Base-by-base conservation (phyloP, 2,329 filamentous ascomycete genomes). In the Penicillium sp. region DNA sequence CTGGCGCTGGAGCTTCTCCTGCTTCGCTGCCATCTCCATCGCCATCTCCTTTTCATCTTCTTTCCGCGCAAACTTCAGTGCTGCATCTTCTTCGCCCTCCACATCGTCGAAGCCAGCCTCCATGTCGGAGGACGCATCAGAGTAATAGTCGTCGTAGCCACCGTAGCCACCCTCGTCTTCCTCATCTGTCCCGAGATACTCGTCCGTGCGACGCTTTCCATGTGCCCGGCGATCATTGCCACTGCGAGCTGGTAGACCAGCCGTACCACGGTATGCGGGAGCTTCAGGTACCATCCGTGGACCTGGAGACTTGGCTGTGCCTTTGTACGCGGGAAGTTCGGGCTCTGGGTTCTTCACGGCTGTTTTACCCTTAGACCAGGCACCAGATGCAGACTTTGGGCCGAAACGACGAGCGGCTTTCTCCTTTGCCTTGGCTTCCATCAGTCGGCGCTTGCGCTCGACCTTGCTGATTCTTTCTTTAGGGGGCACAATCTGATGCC, bases 391-490 rank as follows among this genome's bases (percentile, higher is more conserved):
- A 13, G 58, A 40, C 33, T 64, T 68, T 47, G 65, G 69, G 18
- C 56, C 63, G 15, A 54, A 53, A 28, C 64, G 53, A 28, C 64
- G 67, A n/a, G 59, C 54, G 33, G 67, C 66, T 42, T 72, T 68
- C 39, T 69, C 65, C 59, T 74, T 71, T 13, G 64, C 62, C 60
- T 75, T 71, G 44, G 72, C 62, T 55, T 72, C 71, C 52, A 61
- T 57, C 15, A 62, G 63, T 37, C 68, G 65, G 66, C 65, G 77
- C 70, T 70, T 75, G 63, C 78, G 74, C 60, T 83, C 78, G 52
- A 76, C 72, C 63, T 78, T 80, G 49, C 78, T 78, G 31, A 81
- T 57, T 47, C 77, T 78, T 58, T 83, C 80, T 39, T 79, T 78
- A 2, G 78, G 72, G 3, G 4, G 3, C 2, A 63, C 66, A 4